These are phyloP conservation scores for Cladophialophora bantiana DNA, from an alignment of 2,329 filamentous ascomycete genomes.

Conservation along the genomic window DNA sequence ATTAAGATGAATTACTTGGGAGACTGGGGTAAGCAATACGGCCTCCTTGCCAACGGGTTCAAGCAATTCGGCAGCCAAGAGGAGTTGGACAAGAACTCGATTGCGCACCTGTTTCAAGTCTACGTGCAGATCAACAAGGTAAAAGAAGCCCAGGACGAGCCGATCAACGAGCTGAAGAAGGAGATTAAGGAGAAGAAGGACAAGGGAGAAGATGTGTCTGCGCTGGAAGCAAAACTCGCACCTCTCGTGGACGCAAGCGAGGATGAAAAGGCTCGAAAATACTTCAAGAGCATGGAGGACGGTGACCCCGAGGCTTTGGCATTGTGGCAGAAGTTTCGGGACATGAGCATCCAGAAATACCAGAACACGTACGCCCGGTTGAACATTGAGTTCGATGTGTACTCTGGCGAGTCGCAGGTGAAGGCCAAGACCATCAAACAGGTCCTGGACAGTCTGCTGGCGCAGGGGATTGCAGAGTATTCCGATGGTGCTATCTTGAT, in stretches of 20 bases:
- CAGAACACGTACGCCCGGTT: slow-evolving; percentile 68
- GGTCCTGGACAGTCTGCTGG: slow-evolving; percentile 65
- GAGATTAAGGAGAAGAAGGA: slow-evolving; percentile 57
- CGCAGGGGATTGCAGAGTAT: slow-evolving; percentile 67
- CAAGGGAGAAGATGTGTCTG: slow-evolving; percentile 57
- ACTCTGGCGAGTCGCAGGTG: slow-evolving; percentile 73
- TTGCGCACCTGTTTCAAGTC: slow-evolving; percentile 70
- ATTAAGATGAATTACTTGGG: slow-evolving; percentile 71
- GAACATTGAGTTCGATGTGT: slow-evolving; percentile 71
- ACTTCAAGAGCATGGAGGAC: slow-evolving; percentile 73
- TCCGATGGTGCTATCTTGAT: slow-evolving; percentile 72
- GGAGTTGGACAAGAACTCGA: slow-evolving; percentile 65
- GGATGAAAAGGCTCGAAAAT: slow-evolving; percentile 59
- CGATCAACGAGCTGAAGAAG: slow-evolving; percentile 62
- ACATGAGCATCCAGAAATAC: slow-evolving; percentile 69
- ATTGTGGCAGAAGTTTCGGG: slow-evolving; percentile 69
- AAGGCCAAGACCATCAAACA: slow-evolving; percentile 67
- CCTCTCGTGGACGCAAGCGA: slow-evolving; percentile 60
- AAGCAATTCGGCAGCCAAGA: slow-evolving; percentile 68
- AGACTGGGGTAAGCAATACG: slow-evolving; percentile 74
- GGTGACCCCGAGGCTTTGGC: slow-evolving; percentile 65
- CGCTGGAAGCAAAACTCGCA: slow-evolving; percentile 54
- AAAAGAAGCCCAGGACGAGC: slow-evolving; percentile 62
- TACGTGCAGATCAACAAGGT: slow-evolving; percentile 70
- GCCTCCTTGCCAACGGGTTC: slow-evolving; percentile 66